Evolutionary conservation across 305 asterid species (phyloP).

Genomic region (Fraxinus floribunda): DNA sequence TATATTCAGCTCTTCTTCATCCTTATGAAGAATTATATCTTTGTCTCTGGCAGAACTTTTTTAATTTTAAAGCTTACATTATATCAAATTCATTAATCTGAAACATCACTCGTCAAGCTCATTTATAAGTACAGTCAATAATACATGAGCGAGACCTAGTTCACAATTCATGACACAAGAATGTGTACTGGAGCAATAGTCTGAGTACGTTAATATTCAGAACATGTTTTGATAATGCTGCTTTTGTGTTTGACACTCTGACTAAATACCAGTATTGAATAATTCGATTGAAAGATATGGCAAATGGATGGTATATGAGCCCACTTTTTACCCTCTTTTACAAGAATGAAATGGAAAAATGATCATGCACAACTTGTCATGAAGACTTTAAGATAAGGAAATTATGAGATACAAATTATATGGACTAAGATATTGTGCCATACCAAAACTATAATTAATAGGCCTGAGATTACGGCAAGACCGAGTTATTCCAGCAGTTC

Average conservation of each 20-base stretch:
- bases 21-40: background rate
- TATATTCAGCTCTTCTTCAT: background rate
- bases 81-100: background rate
- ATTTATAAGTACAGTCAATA: background rate
- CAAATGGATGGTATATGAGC: background rate
- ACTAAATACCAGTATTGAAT: background rate
- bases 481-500: constrained; percentile 47
- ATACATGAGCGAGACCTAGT: background rate
- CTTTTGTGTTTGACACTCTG: background rate
- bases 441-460: constrained; percentile 74
- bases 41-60: background rate
- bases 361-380: background rate
- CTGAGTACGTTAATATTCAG: background rate
- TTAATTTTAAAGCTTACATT: background rate
- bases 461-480: constrained; percentile 55
- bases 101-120: background rate
- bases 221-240: background rate
- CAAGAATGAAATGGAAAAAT: background rate
- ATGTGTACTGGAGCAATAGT: background rate
- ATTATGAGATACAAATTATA: background rate
- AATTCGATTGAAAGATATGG: background rate
- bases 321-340: background rate
- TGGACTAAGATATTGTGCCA: background rate
- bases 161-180: background rate
- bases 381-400: background rate